phyloP scores from a whole-genome alignment of 2,329 filamentous ascomycete genomes.

The Tolypocladium tundrense region DNA sequence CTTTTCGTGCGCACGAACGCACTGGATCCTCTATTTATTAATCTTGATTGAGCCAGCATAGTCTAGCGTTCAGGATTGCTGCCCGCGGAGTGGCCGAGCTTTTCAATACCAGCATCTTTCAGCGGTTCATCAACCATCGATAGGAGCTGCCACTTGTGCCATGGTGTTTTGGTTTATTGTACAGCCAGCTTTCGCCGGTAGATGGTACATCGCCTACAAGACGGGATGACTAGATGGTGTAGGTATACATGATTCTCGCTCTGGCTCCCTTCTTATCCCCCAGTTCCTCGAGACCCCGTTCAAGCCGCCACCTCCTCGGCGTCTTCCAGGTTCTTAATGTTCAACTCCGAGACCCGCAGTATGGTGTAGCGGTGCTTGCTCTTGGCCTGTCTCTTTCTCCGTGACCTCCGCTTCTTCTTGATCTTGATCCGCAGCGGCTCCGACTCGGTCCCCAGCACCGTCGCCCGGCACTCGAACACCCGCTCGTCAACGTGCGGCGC shows the following conservation, averaged over 20 bases:
- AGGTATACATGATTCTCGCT: background rate
- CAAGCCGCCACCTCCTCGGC: conserved; percentile 16
- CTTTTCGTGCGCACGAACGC: conserved; percentile 9
- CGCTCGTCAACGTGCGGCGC: conserved; percentile 72
- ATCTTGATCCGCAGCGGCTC: conserved; percentile 68
- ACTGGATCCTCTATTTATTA: background rate
- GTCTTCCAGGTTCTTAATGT: conserved; percentile 41
- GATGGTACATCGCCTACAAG: conserved; percentile 1
- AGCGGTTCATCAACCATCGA: background rate
- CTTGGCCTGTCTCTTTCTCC: conserved; percentile 62
- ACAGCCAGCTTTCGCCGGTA: conserved; percentile 5
- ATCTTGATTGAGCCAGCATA: conserved; percentile 4
- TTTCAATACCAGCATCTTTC: background rate
- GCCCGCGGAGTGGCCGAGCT: conserved; percentile 1
- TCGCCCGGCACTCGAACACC: conserved; percentile 75
- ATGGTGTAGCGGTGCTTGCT: conserved; percentile 92
- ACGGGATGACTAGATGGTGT: background rate
- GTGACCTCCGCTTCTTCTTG: conserved; percentile 72
- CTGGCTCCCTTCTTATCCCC: background rate
- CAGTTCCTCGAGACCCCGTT: background rate
- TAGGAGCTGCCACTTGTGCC: background rate
- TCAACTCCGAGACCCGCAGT: conserved; percentile 72
- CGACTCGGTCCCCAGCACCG: conserved; percentile 74
- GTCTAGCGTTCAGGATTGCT: conserved; percentile 4
- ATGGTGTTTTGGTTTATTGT: conserved; percentile 1